Percentiles rank a stretch among this genome's conserved stretches.
These are phyloP conservation scores for Porphyrellus sp. DNA, from an alignment of 1,284 basidiomycete genomes.

Conservation along the genomic window DNA sequence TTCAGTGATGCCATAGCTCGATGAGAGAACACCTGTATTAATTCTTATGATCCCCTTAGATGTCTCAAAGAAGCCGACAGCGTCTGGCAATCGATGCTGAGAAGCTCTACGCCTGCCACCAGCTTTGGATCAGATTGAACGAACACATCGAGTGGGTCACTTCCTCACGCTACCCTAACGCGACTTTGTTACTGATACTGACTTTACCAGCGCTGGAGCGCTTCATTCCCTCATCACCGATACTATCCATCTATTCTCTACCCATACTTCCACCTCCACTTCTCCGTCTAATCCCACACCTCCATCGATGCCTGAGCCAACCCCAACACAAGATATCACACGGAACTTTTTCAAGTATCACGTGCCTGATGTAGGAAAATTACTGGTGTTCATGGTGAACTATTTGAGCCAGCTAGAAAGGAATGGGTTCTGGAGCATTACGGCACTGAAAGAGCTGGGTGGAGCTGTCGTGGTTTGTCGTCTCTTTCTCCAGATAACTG, in stretches of 20 bases:
- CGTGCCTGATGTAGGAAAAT: slow-evolving; percentile 55
- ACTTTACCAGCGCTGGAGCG: slow-evolving; percentile 41
- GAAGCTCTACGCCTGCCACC: slow-evolving; percentile 78
- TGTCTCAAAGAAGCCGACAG: slow-evolving; percentile 78
- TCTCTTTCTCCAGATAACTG: neutral
- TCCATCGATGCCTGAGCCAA: slow-evolving; percentile 15
- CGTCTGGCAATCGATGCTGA: slow-evolving; percentile 84
- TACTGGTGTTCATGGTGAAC: slow-evolving; percentile 55
- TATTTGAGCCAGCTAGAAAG: slow-evolving; percentile 29
- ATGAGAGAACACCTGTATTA: neutral
- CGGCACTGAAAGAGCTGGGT: slow-evolving; percentile 33
- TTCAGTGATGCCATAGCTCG: neutral
- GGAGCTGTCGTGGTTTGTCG: slow-evolving; percentile 60
- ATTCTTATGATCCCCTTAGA: slow-evolving; percentile 41
- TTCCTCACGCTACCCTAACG: neutral
- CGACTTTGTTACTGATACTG: slow-evolving; percentile 2
- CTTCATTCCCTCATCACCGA: slow-evolving; percentile 60
- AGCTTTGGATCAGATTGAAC: slow-evolving; percentile 85
- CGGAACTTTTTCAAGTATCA: slow-evolving; percentile 82
- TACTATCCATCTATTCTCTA: slow-evolving; percentile 64
- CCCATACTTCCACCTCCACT: slow-evolving; percentile 46
- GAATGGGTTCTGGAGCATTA: slow-evolving; percentile 23
- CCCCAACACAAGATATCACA: slow-evolving; percentile 65
- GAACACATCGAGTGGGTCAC: slow-evolving; percentile 57
- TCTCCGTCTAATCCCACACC: slow-evolving; percentile 16